These are phyloP conservation scores for Solanum phureja DNA, from an alignment of 257 asterid species.

Conservation along the genomic window DNA sequence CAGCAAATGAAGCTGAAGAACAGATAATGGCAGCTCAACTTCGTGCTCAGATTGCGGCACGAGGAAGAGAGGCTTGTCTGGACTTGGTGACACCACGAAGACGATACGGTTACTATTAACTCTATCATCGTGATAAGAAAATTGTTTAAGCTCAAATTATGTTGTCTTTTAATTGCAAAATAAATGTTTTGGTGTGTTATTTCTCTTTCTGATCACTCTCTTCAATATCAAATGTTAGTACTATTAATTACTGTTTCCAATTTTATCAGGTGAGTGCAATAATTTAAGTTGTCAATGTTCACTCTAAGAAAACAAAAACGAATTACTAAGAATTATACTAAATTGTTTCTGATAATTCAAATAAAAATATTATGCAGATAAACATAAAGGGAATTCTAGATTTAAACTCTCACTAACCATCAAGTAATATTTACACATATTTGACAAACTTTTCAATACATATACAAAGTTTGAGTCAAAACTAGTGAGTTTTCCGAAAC, in stretches of 20 bases:
- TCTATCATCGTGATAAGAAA: neutral
- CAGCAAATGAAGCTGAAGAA: conserved; percentile 3
- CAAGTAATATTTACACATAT: no score
- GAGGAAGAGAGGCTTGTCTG: neutral
- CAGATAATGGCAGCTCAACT: neutral
- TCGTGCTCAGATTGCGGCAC: neutral
- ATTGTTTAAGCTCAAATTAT: neutral
- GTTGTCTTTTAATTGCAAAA: neutral
- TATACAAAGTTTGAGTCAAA: no score
- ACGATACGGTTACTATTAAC: neutral
- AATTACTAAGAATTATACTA: neutral
- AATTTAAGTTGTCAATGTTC: neutral
- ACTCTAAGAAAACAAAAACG: neutral
- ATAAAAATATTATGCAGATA: neutral
- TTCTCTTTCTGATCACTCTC: neutral
- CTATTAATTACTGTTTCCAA: neutral
- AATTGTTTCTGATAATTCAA: neutral
- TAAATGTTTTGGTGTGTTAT: neutral
- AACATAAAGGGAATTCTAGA: no score
- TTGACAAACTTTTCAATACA: no score
- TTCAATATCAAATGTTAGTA: neutral
- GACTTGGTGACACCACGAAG: neutral
- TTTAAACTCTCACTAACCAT: no score
- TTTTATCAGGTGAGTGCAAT: no score
- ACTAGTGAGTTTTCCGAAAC: no score